A percentile compares a stretch with the other conserved stretches of the same genome.
phyloP scores from a whole-genome alignment of 2,329 filamentous ascomycete species.

The Chaetomiaceae sp. region DNA sequence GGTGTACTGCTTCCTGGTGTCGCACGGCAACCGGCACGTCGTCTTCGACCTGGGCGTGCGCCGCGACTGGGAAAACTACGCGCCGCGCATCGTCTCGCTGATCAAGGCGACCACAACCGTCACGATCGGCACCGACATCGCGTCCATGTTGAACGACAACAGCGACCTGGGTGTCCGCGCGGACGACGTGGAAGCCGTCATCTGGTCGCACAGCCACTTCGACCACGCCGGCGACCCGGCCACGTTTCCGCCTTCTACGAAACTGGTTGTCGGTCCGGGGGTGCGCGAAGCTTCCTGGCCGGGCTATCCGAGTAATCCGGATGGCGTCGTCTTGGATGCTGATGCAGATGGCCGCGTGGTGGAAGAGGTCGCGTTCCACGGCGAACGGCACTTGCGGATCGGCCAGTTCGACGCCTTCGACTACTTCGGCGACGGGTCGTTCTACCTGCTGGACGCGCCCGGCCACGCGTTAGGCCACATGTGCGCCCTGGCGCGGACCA shows the following conservation, averaged over 20 bases:
- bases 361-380: slow-evolving; percentile 19
- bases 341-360: slow-evolving; percentile 25
- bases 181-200: slow-evolving; percentile 17
- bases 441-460: slow-evolving; percentile 25
- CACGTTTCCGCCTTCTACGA: slow-evolving; percentile 35
- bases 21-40: not conserved
- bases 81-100: not conserved
- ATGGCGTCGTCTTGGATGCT: slow-evolving; percentile 25
- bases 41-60: not conserved
- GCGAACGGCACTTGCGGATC: not conserved
- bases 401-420: slow-evolving; percentile 22
- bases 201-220: slow-evolving; percentile 35
- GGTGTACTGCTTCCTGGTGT: not conserved
- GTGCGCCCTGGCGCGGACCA: slow-evolving; percentile 35
- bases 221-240: slow-evolving; percentile 45
- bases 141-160: slow-evolving; percentile 14
- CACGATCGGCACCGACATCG: slow-evolving; percentile 20
- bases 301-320: slow-evolving; percentile 34
- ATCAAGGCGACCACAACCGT: not conserved
- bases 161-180: slow-evolving; percentile 9
- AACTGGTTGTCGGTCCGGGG: slow-evolving; percentile 43
- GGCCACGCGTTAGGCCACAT: slow-evolving; percentile 27
- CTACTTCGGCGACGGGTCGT: slow-evolving; percentile 26
- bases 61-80: not conserved
- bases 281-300: slow-evolving; percentile 36